Base-by-base conservation (phyloP, 2,329 filamentous ascomycete species). In the Cladosporium sp. region DNA sequence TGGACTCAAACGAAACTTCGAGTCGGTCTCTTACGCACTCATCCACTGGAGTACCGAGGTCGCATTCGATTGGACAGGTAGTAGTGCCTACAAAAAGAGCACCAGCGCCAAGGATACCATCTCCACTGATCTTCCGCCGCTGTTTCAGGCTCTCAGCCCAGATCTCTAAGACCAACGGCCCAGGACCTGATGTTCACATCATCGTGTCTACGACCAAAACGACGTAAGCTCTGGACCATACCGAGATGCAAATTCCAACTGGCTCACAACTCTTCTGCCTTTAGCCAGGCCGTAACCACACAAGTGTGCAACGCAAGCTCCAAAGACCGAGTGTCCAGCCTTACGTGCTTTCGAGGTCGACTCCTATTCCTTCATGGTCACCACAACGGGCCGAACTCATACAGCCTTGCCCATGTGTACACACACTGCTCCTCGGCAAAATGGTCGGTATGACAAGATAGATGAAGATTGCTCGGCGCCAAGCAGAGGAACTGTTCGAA, bases 401-500 rank as follows among this genome's bases (percentile, higher is more conserved):
- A 8, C 30, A 34, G 30, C 30, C 8, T 34, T 12, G 5, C 30
- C 30, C 8, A 34, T 34, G 4, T 34, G 30, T 34, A 34, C 34
- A 38, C 14, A 19, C 20, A 25, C 49, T 14, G 8, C 19, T n/a
- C n/a, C 22, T 34, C 34, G 49, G 49, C 9, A 38, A 22, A 37
- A 37, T 22, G 2, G 12, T n/a, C 14, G 49, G 34, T n/a, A 38
- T n/a, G 19, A 38, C 30, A 15, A 9, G 34, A 51, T 51, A 38
- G 34, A 51, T 39, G 49, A 51, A 51, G 30, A 39, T n/a, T 7
- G 49, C 20, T 50, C 36, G 36, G 36, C 49, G 49, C 49, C 49
- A 51, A 51, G 49, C 12, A 34, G 22, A 28, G 3, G 30, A 25
- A 51, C 49, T 6, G 19, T 37, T 15, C 36, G n/a, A 51, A 22